Conservation (phyloP, 2,329 filamentous ascomycete genomes). For the Fusarium musae region DNA sequence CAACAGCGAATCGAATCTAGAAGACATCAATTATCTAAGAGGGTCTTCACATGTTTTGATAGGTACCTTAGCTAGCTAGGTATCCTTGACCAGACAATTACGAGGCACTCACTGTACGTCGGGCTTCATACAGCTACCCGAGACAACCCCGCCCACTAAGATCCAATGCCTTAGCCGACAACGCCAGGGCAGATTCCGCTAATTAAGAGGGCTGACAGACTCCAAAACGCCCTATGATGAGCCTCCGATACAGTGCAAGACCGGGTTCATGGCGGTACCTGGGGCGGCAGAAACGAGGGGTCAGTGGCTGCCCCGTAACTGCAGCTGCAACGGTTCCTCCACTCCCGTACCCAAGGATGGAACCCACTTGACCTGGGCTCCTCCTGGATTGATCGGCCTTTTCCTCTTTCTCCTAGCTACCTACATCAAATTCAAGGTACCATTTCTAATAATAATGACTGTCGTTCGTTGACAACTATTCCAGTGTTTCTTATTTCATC, state of each 20-base stretch:
- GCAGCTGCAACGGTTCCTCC: constrained; percentile 15
- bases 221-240: constrained; percentile 14
- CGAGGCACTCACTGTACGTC: too few relatives aligned
- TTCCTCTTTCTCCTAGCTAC: constrained; percentile 17
- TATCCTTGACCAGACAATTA: background rate
- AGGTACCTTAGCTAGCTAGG: too few relatives aligned
- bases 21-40: background rate
- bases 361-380: background rate
- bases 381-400: background rate
- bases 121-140: background rate
- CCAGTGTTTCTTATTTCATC: background rate
- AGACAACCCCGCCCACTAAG: background rate
- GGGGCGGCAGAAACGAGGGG: constrained; percentile 2
- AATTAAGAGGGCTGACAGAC: constrained; percentile 3
- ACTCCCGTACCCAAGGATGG: background rate
- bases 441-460: constrained; percentile 16
- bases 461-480: constrained; percentile 21
- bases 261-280: background rate
- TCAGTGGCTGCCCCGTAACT: constrained; percentile 2
- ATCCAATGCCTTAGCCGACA: background rate
- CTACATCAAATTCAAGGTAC: constrained; percentile 16
- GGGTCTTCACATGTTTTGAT: background rate
- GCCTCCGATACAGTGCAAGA: background rate
- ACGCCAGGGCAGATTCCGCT: constrained; percentile 1
- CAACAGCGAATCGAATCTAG: background rate